Percentiles rank a stretch among this genome's conserved stretches.
Conservation (phyloP, 257 asterid species). For the Solanum boliviense region DNA sequence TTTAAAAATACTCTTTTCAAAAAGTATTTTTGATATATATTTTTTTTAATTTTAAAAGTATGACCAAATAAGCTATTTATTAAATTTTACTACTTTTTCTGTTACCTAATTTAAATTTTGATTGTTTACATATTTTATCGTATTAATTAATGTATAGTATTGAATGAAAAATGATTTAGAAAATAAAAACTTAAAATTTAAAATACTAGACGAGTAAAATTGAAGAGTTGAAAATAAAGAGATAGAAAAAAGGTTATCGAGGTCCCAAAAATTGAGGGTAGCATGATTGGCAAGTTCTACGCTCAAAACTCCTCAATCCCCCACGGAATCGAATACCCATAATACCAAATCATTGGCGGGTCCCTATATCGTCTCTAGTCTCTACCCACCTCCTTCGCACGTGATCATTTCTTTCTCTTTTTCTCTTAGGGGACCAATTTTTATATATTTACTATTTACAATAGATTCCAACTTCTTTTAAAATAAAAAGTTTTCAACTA, state of each 20-base stretch:
- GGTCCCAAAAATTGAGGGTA: background rate
- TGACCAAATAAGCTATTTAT: background rate
- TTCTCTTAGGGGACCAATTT: background rate
- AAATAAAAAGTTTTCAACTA: background rate
- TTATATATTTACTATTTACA: background rate
- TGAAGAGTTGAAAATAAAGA: background rate
- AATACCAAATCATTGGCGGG: slow-evolving; percentile 34
- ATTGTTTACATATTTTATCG: too few relatives aligned
- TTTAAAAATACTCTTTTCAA: background rate
- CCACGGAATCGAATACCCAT: slow-evolving; percentile 36
- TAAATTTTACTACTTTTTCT: too few relatives aligned
- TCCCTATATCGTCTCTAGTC: slow-evolving; percentile 8
- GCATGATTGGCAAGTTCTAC: slow-evolving; percentile 28
- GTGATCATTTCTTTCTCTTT: background rate
- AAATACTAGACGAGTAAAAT: background rate
- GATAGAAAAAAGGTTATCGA: background rate
- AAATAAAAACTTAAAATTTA: too few relatives aligned
- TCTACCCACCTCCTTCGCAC: background rate
- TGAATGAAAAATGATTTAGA: background rate
- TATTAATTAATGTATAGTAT: too few relatives aligned
- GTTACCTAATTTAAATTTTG: too few relatives aligned
- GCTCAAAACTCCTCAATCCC: slow-evolving; percentile 20
- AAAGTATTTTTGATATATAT: too few relatives aligned
- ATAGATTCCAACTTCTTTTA: background rate
- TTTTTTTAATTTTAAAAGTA: background rate